These are phyloP conservation scores for Diaporthe sp. DNA, from an alignment of 2,329 filamentous ascomycete genomes.

Conservation along the genomic window DNA sequence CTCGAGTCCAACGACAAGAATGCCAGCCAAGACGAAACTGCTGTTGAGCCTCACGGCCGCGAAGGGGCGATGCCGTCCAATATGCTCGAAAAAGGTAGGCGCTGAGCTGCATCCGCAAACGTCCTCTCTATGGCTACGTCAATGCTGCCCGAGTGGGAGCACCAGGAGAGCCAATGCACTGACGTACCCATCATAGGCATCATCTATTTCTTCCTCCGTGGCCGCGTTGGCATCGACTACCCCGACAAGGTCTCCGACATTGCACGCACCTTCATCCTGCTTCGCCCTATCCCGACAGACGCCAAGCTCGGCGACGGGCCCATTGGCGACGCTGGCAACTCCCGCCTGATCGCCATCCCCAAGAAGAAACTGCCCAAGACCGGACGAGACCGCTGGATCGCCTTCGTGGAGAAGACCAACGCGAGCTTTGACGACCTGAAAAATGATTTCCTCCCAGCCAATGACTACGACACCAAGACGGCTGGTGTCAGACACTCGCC, in stretches of 20 bases:
- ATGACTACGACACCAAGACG: slow-evolving; percentile 83
- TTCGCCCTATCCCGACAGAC: slow-evolving; percentile 79
- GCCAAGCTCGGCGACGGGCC: slow-evolving; percentile 72
- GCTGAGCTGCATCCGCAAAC: background rate
- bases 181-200: slow-evolving; percentile 65
- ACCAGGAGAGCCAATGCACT: background rate
- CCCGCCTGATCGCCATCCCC: slow-evolving; percentile 81
- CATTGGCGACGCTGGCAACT: slow-evolving; percentile 68
- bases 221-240: slow-evolving; percentile 80
- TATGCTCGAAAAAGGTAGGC: slow-evolving; percentile 78
- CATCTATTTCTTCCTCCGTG: slow-evolving; percentile 91
- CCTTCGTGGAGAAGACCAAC: slow-evolving; percentile 84
- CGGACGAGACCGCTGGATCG: slow-evolving; percentile 79
- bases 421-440: slow-evolving; percentile 78
- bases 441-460: slow-evolving; percentile 76
- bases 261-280: slow-evolving; percentile 82
- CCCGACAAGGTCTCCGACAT: slow-evolving; percentile 80
- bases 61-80: slow-evolving; percentile 57
- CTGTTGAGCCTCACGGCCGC: slow-evolving; percentile 52
- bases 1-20: background rate
- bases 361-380: slow-evolving; percentile 86
- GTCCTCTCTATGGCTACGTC: too few species aligned
- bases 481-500: slow-evolving; percentile 76
- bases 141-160: background rate
- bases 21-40: slow-evolving; percentile 39